These are phyloP conservation scores for Mycena epipterygia DNA, from an alignment of 768 basidiomycete genomes.

Conservation along the genomic window DNA sequence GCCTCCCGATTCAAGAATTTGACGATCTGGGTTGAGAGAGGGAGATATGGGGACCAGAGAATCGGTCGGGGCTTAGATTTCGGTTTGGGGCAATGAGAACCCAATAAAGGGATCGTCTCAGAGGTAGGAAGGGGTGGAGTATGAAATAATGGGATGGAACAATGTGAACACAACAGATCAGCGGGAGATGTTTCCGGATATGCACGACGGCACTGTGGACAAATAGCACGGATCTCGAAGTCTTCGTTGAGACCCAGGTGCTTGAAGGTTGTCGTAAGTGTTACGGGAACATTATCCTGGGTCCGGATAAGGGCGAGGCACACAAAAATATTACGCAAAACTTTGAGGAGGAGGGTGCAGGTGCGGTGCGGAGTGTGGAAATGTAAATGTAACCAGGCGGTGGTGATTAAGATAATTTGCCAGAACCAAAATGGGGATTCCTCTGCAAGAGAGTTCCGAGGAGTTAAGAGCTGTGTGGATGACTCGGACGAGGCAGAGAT, in stretches of 20 bases:
- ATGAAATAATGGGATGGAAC: neutral
- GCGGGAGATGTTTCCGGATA: neutral
- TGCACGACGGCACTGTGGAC: conserved; percentile 6
- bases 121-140: neutral
- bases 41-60: neutral
- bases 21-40: neutral
- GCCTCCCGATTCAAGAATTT: conserved; percentile 5
- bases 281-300: conserved; percentile 9
- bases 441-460: neutral
- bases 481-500: no score
- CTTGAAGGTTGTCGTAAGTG: conserved; percentile 15
- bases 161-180: conserved; percentile 10
- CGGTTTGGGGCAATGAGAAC: neutral
- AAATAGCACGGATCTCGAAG: no score
- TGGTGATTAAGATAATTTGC: conserved; percentile 1
- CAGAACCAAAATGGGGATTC: conserved; percentile 12
- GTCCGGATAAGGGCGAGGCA: neutral
- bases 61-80: neutral
- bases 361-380: no score
- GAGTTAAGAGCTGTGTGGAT: neutral
- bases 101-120: neutral
- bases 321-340: no score
- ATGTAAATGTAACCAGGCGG: no score
- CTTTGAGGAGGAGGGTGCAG: no score
- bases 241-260: conserved; percentile 3